Evolutionary conservation across 345 rosid genomes (phyloP), one percentile per base, ranked within the genome.

Genomic region (Camelina sativa): DNA sequence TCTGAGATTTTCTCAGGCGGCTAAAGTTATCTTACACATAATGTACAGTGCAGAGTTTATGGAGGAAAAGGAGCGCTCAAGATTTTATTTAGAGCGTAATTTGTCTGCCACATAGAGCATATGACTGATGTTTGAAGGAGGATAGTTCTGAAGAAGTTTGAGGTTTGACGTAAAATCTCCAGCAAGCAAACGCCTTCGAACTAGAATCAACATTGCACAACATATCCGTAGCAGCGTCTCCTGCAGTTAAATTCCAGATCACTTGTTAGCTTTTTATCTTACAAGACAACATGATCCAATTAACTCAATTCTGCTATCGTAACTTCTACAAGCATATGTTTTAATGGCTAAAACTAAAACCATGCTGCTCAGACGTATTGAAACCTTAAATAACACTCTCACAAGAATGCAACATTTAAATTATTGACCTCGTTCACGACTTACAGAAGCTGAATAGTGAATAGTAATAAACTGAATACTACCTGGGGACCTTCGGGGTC

Each of bases 401-500:
- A 2, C 37, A 38, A 46, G 44, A 66, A 52, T 63, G 44, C 32
- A 72, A 16, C n/a, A 52, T 54, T 41, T 19, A 17, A n/a, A 7
- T 13, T 41, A 43, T 20, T 28, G 17, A 43, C 48, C 5, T 13
- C 3, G 0, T n/a, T 69, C 10, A 53, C 7, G 2, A 62, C 38
- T 72, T 48, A 52, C 4, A 3, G 47, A 28, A 41, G 62, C 62
- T 59, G 5, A 52, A 66, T 35, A 6, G 51, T 17, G 35, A 28
- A 28, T 28, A 11, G 60, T 19, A 47, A 22, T 25, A 67, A 6
- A 28, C 20, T 15, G 55, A 71, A 67, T 58, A 65, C 30, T 83
- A 94, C 98, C 97, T 86, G 91, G 60, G 95, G 97, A 63, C 98
- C 98, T 69, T 89, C 96, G 4, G 93, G 91, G 69, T 94, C 98